These are phyloP conservation scores for Leptographium galeiforme DNA, from an alignment of 2,329 filamentous ascomycete genomes.

Conservation along the genomic window DNA sequence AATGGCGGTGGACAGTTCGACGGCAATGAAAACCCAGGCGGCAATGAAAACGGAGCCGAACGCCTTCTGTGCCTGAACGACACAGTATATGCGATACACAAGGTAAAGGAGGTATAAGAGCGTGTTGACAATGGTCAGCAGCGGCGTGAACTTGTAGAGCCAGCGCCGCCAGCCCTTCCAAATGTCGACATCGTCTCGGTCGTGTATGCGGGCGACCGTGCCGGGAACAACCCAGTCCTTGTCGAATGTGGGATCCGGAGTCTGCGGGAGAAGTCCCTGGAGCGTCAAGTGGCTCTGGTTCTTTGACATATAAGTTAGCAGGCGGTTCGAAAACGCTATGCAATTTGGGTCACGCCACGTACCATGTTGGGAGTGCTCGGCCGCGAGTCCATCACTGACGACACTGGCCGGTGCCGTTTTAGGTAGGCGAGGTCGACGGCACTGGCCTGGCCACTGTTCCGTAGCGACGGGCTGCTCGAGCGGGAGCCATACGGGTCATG, in stretches of 20 bases:
- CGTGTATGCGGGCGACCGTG: constrained; percentile 25
- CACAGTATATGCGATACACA: constrained; percentile 34
- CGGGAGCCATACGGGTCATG: constrained; percentile 5
- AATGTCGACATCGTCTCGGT: constrained; percentile 30
- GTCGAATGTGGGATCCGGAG: constrained; percentile 15
- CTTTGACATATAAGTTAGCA: constrained; percentile 12
- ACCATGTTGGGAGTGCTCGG: constrained; percentile 4
- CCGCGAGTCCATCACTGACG: constrained; percentile 7
- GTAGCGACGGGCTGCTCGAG: constrained; percentile 8
- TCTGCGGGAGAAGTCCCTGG: constrained; percentile 23
- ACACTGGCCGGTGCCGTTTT: constrained; percentile 5
- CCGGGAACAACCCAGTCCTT: constrained; percentile 21
- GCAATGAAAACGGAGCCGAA: constrained; percentile 27
- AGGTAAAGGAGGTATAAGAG: constrained; percentile 34
- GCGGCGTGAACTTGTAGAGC: constrained; percentile 23
- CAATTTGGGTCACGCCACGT: too few species aligned
- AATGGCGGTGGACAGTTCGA: constrained; percentile 39
- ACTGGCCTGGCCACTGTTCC: constrained; percentile 10
- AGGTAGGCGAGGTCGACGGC: constrained; percentile 9
- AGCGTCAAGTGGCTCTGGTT: constrained; percentile 29
- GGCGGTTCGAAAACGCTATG: too few species aligned
- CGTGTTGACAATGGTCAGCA: constrained; percentile 27
- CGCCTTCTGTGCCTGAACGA: constrained; percentile 34
- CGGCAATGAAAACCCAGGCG: constrained; percentile 43
- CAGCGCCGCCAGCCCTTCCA: constrained; percentile 30